phyloP scores from a whole-genome alignment of 805 yeast genomes.

The Cyberlindnera xishuangbannaensis region DNA sequence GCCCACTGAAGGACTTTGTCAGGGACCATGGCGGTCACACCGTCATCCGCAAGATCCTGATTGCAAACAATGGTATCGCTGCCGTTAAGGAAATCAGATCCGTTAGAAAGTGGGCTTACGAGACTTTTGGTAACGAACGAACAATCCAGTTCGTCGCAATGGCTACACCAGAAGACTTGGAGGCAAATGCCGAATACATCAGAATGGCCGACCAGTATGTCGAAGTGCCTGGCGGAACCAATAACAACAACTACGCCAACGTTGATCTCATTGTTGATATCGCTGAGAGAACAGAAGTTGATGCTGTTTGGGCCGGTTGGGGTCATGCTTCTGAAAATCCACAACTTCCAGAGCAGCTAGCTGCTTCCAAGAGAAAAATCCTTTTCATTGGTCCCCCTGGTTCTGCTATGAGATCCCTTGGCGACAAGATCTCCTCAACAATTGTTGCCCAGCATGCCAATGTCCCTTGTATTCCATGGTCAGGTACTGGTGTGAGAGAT shows the following conservation, averaged over 20 bases:
- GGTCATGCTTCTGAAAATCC: constrained; percentile 99
- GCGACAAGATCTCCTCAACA: constrained; percentile 96
- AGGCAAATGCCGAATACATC: constrained; percentile 94
- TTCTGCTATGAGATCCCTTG: constrained; percentile 97
- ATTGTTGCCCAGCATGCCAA: constrained; percentile 98
- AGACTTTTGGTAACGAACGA: constrained; percentile 94
- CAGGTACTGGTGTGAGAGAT: constrained; percentile 92
- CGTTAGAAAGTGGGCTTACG: constrained; percentile 98
- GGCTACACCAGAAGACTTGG: constrained; percentile 99
- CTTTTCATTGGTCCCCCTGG: constrained; percentile 99
- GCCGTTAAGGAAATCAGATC: constrained; percentile 98
- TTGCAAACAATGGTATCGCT: constrained; percentile 98
- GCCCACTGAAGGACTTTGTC: constrained; percentile 78
- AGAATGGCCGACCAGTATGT: constrained; percentile 99
- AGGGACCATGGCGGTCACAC: constrained; percentile 88
- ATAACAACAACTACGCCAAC: constrained; percentile 96
- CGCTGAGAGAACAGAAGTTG: constrained; percentile 94
- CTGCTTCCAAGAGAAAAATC: constrained; percentile 85
- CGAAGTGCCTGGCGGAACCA: constrained; percentile 99
- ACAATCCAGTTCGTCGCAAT: constrained; percentile 92
- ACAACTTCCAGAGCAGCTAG: constrained; percentile 83
- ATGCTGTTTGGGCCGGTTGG: constrained; percentile 99
- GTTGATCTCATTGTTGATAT: constrained; percentile 95
- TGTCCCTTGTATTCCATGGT: constrained; percentile 99
- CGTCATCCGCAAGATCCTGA: constrained; percentile 78